phyloP scores from a whole-genome alignment of 139 green algal species.

The Chlorella sp. region DNA sequence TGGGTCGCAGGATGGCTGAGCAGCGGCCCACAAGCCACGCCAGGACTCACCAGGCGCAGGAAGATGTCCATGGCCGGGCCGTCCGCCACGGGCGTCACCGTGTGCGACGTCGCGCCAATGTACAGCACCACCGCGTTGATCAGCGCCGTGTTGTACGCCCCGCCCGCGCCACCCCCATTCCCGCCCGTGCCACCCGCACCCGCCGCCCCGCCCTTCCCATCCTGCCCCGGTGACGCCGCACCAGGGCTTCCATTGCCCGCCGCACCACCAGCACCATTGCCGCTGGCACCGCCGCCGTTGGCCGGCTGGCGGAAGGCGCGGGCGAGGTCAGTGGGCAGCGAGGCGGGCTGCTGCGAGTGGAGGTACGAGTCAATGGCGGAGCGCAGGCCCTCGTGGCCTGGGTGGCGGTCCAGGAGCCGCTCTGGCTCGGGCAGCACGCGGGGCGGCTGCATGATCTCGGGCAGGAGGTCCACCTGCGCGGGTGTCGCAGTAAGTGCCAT shows the following conservation, averaged over 20 bases:
- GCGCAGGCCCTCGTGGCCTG: background rate
- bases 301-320: background rate
- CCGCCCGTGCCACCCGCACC: no score
- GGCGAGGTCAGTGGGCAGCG: slow-evolving; percentile 57
- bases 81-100: slow-evolving; percentile 5
- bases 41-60: slow-evolving; percentile 38
- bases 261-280: no score
- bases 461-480: slow-evolving; percentile 76
- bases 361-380: slow-evolving; percentile 4
- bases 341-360: slow-evolving; percentile 13
- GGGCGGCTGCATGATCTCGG: slow-evolving; percentile 83
- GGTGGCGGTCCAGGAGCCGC: slow-evolving; percentile 32
- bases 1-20: no score
- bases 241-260: no score
- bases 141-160: slow-evolving; percentile 75
- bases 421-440: slow-evolving; percentile 60
- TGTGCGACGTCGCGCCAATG: slow-evolving; percentile 55
- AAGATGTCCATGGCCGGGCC: slow-evolving; percentile 70
- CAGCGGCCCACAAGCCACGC: no score
- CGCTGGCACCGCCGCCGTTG: no score
- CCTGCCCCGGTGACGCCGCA: slow-evolving; percentile 1
- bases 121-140: slow-evolving; percentile 94
- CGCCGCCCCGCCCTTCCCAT: no score
- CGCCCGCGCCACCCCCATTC: no score
- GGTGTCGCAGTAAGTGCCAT: no score